Evolutionary conservation across 2,329 filamentous ascomycete species (phyloP).

Genomic region (Fusarium concolor): DNA sequence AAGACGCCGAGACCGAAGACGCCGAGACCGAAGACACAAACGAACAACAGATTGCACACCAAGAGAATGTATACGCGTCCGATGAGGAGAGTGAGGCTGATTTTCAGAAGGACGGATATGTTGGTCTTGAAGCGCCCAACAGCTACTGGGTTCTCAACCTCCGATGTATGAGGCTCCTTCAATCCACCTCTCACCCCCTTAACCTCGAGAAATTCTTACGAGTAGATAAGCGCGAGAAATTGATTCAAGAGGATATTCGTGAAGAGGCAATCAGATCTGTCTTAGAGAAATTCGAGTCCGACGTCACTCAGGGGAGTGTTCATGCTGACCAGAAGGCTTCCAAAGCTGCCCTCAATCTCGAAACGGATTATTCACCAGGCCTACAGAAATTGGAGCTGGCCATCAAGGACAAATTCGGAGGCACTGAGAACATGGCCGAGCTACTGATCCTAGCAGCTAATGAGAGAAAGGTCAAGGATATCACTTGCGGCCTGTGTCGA

Average conservation of each 20-base stretch:
- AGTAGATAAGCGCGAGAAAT: background rate
- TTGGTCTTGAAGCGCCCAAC: fast-evolving
- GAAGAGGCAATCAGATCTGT: background rate
- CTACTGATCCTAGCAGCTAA: slow-evolving; percentile 29
- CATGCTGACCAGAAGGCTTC: background rate
- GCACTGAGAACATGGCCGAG: slow-evolving; percentile 25
- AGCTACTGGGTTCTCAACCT: background rate
- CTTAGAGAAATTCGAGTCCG: background rate
- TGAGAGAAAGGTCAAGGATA: background rate
- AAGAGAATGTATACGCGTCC: fast-evolving
- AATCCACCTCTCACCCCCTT: slow-evolving; percentile 46
- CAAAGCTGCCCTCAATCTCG: fast-evolving
- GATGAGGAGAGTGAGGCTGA: background rate
- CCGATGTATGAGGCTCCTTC: slow-evolving; percentile 14
- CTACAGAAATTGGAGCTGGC: background rate
- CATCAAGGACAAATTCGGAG: background rate
- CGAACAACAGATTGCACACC: fast-evolving
- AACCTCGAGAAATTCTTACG: slow-evolving; percentile 46
- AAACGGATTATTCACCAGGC: background rate
- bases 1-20: too few relatives aligned
- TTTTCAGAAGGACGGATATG: background rate
- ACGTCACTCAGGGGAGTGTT: fast-evolving
- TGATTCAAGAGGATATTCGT: background rate
- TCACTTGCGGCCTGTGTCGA: slow-evolving; percentile 23
- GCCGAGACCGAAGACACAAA: background rate